Percentiles rank a stretch among this genome's conserved stretches.
Evolutionary conservation across 2,329 filamentous ascomycete genomes (phyloP).

Genomic region (Pseudogymnoascus sp.): DNA sequence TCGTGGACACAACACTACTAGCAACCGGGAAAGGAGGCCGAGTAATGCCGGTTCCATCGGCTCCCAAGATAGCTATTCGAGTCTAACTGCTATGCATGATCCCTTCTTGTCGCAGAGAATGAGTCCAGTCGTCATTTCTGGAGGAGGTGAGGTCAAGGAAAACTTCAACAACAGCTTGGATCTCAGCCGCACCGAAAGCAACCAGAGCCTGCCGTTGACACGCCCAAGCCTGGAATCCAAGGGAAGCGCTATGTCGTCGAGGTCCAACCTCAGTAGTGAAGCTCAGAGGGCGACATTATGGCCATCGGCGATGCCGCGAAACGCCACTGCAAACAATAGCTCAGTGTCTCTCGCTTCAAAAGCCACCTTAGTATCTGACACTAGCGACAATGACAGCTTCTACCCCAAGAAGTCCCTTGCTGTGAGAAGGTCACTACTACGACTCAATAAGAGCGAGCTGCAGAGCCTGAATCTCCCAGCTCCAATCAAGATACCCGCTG

Average conservation of each 20-base stretch:
- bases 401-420: slow-evolving; percentile 47
- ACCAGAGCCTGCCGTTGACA: slow-evolving; percentile 39
- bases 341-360: slow-evolving; percentile 15
- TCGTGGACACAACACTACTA: slow-evolving; percentile 55
- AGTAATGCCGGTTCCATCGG: slow-evolving; percentile 36
- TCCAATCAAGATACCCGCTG: slow-evolving; percentile 42
- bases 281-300: slow-evolving; percentile 42
- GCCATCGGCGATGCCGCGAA: slow-evolving; percentile 47
- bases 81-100: slow-evolving; percentile 40
- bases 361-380: slow-evolving; percentile 39
- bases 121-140: slow-evolving; percentile 60
- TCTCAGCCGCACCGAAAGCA: slow-evolving; percentile 44
- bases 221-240: slow-evolving; percentile 41
- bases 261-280: slow-evolving; percentile 28
- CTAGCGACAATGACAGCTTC: slow-evolving; percentile 48
- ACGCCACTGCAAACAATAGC: slow-evolving; percentile 15
- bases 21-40: slow-evolving; percentile 34
- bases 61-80: slow-evolving; percentile 47
- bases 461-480: slow-evolving; percentile 44
- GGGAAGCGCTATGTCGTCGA: slow-evolving; percentile 26
- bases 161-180: slow-evolving; percentile 52
- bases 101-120: slow-evolving; percentile 56
- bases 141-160: slow-evolving; percentile 52
- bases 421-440: slow-evolving; percentile 49
- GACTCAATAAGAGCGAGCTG: slow-evolving; percentile 41